Evolutionary conservation across 2,329 filamentous ascomycete genomes (phyloP).

Genomic region (Fusarium sp.): DNA sequence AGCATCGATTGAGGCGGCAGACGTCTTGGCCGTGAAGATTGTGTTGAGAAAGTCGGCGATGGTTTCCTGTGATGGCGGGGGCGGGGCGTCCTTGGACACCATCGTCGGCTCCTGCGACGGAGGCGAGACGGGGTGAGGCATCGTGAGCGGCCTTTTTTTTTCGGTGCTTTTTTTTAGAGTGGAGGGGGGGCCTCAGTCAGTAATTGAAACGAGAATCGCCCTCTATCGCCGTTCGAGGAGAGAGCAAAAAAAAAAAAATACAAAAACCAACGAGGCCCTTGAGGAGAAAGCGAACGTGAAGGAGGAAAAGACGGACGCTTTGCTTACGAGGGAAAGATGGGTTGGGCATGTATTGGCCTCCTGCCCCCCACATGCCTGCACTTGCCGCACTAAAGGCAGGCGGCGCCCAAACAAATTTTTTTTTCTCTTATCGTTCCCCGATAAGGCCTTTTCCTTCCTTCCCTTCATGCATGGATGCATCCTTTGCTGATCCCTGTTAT

Average conservation of each 20-base stretch:
- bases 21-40: constrained; percentile 77
- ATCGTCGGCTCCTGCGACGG: constrained; percentile 53
- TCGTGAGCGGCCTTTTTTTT: constrained; percentile 43
- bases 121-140: constrained; percentile 64
- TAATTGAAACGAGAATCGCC: constrained; percentile 6
- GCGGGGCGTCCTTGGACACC: constrained; percentile 62
- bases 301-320: constrained; percentile 22
- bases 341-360: constrained; percentile 23
- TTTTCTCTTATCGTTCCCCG: constrained; percentile 34
- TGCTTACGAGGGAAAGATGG: constrained; percentile 39
- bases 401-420: constrained; percentile 21
- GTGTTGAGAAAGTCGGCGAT: constrained; percentile 73
- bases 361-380: constrained; percentile 5
- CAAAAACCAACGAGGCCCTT: constrained; percentile 46
- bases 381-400: not conserved
- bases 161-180: not conserved
- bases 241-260: constrained; percentile 19
- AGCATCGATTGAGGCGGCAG: constrained; percentile 75
- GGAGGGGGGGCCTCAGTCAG: constrained; percentile 36
- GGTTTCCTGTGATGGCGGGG: constrained; percentile 74
- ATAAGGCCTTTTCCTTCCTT: constrained; percentile 20
- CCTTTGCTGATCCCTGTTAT: constrained; percentile 24
- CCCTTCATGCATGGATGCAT: constrained; percentile 21
- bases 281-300: constrained; percentile 36
- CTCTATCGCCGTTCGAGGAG: constrained; percentile 13